These are phyloP conservation scores for Acorus calamus DNA, from an alignment of 106 monocot species.

Conservation along the genomic window DNA sequence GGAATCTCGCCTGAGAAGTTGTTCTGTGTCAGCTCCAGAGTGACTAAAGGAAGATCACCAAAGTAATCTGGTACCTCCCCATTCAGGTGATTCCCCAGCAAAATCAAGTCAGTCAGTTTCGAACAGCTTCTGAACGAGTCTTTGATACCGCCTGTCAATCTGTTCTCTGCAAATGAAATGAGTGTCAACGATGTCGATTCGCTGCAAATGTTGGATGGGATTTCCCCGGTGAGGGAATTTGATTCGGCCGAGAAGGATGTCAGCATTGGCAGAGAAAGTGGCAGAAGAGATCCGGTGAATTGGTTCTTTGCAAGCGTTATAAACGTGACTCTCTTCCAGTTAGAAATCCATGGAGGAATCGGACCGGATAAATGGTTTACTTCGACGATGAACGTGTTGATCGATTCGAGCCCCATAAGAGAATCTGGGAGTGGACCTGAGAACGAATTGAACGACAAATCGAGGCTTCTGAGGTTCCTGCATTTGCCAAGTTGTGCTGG, in stretches of 20 bases:
- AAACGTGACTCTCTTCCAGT: constrained; percentile 45
- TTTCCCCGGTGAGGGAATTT: constrained; percentile 70
- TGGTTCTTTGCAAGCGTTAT: constrained; percentile 59
- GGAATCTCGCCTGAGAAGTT: constrained; percentile 73
- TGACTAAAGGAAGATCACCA: constrained; percentile 62
- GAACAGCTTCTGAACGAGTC: constrained; percentile 49
- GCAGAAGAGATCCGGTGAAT: constrained; percentile 57
- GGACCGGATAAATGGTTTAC: constrained; percentile 63
- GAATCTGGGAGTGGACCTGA: constrained; percentile 60
- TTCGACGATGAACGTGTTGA: constrained; percentile 60
- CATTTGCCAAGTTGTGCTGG: constrained; percentile 55
- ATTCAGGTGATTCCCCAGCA: constrained; percentile 49
- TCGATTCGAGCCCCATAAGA: constrained; percentile 36
- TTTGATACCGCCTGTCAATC: constrained; percentile 51
- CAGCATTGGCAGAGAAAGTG: constrained; percentile 37
- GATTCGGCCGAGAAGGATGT: constrained; percentile 67
- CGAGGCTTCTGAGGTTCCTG: constrained; percentile 47
- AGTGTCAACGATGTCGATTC: constrained; percentile 32
- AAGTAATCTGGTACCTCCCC: constrained; percentile 75
- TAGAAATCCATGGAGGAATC: constrained; percentile 59
- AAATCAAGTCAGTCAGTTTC: constrained; percentile 55
- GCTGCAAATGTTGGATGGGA: constrained; percentile 49
- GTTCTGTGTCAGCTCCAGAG: constrained; percentile 71
- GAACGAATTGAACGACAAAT: constrained; percentile 76
- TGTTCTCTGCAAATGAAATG: constrained; percentile 60